Conservation (phyloP, 2,329 filamentous ascomycete genomes). For the Diplodia sapinea region DNA sequence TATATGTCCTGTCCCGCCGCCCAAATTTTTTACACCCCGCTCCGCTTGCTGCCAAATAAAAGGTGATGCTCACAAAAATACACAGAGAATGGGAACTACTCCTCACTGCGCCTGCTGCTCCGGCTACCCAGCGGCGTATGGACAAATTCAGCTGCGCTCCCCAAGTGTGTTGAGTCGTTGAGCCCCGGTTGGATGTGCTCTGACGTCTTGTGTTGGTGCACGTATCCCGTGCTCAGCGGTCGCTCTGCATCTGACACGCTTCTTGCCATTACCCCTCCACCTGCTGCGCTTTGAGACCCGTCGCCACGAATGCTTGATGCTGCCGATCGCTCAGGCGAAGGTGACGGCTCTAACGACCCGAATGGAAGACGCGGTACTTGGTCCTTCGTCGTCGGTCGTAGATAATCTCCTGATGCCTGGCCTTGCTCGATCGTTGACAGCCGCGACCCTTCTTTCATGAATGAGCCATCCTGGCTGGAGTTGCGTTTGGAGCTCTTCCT, state of each 20-base stretch:
- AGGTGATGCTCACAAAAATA: conserved; percentile 24
- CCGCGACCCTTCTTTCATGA: conserved; percentile 37
- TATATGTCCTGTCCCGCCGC: conserved; percentile 24
- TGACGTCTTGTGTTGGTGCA: conserved; percentile 47
- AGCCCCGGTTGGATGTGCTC: conserved; percentile 46
- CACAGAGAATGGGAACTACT: conserved; percentile 22
- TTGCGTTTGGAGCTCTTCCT: conserved; percentile 69
- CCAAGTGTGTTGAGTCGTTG: conserved; percentile 43
- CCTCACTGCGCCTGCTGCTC: conserved; percentile 20
- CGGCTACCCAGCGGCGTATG: conserved; percentile 34
- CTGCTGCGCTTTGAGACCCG: neutral
- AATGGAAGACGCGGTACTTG: conserved; percentile 44
- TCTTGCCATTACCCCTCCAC: conserved; percentile 8
- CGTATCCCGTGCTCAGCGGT: conserved; percentile 47
- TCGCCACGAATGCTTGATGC: conserved; percentile 39
- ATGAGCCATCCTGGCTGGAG: conserved; percentile 40
- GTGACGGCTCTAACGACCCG: conserved; percentile 45
- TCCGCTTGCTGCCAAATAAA: conserved; percentile 18
- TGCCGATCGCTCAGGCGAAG: conserved; percentile 46
- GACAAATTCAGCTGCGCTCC: conserved; percentile 46
- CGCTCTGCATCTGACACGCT: conserved; percentile 33
- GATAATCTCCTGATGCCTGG: conserved; percentile 22
- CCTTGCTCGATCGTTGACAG: conserved; percentile 43
- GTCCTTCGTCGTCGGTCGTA: conserved; percentile 17
- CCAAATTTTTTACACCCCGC: conserved; percentile 24